Evolutionary conservation across 2,329 filamentous ascomycete species (phyloP), one percentile per base, ranked within the genome.

Genomic region (Capronia americana): DNA sequence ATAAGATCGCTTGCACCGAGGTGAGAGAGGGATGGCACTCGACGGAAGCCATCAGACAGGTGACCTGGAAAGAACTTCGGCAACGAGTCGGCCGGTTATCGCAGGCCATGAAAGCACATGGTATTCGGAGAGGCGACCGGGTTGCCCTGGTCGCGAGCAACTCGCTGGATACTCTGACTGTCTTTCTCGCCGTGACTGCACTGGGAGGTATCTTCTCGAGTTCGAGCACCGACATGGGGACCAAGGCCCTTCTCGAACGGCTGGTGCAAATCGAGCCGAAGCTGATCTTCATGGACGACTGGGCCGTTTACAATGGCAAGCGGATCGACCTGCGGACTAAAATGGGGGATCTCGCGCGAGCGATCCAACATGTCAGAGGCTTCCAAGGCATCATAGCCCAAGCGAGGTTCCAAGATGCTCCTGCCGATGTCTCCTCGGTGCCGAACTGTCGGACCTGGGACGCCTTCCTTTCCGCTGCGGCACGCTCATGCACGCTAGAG

Each of bases 261-360:
- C 82, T 91, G 28, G 78, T 88, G 57, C 92, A 95, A 80, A 88
- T 95, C 67, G 84, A 88, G 70, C 92, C 92, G 4, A 89, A 87
- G 77, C 91, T 87, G 75, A 82, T 96, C 17, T 95, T 96, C 74
- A 88, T 94, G 73, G 92, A 96, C 72, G 92, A 95, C 72, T 87
- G 84, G 41, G 86, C 92, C 0, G 79, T 94, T 2, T 96, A 96
- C 72, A 94, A 93, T 71, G 91, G 91, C 51, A 92, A 91, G 76
- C 86, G 81, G 0, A 81, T 90, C 24, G 91, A 95, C 73, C 80
- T 96, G 44, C 82, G 90, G 4, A 77, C 81, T 0, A 95, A 95
- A 79, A 93, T 96, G 79, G 76, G 77, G 24, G 86, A 89, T 41
- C 83, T 92, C n/a, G 82, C 89, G 0, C 75, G 80, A 0, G 90